Evolutionary conservation across 148 eudicot genomes (phyloP).

Genomic region (Rhododendron williamsianum): DNA sequence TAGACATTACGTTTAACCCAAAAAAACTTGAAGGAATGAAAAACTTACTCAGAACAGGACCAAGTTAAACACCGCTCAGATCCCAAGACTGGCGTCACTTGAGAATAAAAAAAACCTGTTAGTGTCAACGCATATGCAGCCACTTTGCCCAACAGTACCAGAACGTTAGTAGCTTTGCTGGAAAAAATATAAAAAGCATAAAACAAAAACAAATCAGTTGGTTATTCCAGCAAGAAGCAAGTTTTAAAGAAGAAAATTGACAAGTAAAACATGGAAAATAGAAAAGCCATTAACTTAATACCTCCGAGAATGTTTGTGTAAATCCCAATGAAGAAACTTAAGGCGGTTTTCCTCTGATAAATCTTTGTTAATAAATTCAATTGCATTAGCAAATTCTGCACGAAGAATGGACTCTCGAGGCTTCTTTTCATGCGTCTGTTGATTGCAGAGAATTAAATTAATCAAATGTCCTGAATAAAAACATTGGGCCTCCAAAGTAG

Average conservation of each 20-base stretch:
- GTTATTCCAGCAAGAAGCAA: neutral
- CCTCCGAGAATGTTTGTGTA: constrained; percentile 67
- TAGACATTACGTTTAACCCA: neutral
- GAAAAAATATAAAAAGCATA: constrained; percentile 12
- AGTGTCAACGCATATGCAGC: constrained; percentile 82
- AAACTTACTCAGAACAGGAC: constrained; percentile 49
- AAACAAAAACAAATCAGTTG: constrained; percentile 12
- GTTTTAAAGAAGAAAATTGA: neutral
- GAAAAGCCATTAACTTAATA: constrained; percentile 13
- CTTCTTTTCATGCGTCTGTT: constrained; percentile 67
- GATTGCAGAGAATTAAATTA: neutral
- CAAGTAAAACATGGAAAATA: neutral
- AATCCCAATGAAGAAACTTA: constrained; percentile 82
- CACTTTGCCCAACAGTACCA: constrained; percentile 68
- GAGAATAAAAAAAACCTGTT: constrained; percentile 78
- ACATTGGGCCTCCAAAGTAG: neutral
- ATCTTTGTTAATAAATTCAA: constrained; percentile 58
- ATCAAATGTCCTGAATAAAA: neutral
- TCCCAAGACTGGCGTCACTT: constrained; percentile 38
- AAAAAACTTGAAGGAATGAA: neutral
- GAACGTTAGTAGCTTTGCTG: constrained; percentile 71
- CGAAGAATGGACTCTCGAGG: constrained; percentile 88
- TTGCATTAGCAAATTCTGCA: constrained; percentile 77
- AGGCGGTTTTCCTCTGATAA: constrained; percentile 62
- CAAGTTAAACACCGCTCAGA: constrained; percentile 34